Evolutionary conservation across 139 green algal species (phyloP), one percentile per base, ranked within the genome.

Genomic region (Chlorokybus atmophyticus): DNA sequence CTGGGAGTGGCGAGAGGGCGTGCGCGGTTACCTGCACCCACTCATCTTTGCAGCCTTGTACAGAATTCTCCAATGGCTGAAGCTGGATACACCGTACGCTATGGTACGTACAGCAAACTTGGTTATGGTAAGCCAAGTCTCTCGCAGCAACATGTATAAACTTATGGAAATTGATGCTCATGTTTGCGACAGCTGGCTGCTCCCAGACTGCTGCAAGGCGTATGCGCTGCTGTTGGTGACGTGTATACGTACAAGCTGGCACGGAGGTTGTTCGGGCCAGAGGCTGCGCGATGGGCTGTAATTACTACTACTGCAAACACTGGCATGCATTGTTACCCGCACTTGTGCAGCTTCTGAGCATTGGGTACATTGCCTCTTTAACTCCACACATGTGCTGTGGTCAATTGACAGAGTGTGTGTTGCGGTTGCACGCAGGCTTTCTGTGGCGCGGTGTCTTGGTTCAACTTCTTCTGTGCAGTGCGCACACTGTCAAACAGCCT

Each of bases 401-500:
- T 14, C 35, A 44, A 10, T 10, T 44, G 35, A 14, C 10, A 10
- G 35, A 14, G 10, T 14, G 35, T 44, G 10, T 44, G 10, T 14
- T 14, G 14, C 10, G 35, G 10, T 44, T 44, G 35, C 17, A 78
- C n/a, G n/a, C n/a, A n/a, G n/a, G n/a, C n/a, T n/a, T n/a, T n/a
- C n/a, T n/a, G n/a, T n/a, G n/a, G n/a, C n/a, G n/a, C n/a, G n/a
- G n/a, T n/a, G n/a, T n/a, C 26, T 44, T 88, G 82, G 81, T 88
- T 88, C 66, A 80, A 74, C 41, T 66, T 65, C 52, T 88, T 83
- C 55, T 83, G 67, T 55, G 55, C 71, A n/a, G 40, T 65, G 3
- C 64, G 81, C 35, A 82, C 81, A 2, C 83, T 83, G 35, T 78
- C 69, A n/a, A 87, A 71, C 62, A 78, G 51, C 51, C 29, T 80